Conservation (phyloP, 179 eudicot genomes). For the Carnegiea gigantea region DNA sequence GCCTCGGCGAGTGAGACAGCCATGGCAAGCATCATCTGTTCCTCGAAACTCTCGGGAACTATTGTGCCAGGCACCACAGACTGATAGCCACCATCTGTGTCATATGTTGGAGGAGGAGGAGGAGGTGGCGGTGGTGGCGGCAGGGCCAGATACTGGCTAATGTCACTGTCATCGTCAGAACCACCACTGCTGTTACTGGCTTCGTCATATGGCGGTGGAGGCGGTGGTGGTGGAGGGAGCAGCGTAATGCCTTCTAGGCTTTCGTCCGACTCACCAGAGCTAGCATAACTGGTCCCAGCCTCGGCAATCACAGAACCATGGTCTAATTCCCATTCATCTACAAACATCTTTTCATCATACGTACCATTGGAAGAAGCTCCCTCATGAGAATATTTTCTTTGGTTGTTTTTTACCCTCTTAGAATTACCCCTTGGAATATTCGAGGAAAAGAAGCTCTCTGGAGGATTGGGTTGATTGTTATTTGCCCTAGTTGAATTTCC, state of each 20-base stretch:
- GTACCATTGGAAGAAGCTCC: constrained; percentile 32
- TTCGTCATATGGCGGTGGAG: constrained; percentile 35
- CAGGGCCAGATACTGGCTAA: not conserved
- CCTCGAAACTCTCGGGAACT: constrained; percentile 90
- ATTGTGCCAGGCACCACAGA: constrained; percentile 35
- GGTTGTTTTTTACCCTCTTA: constrained; percentile 34
- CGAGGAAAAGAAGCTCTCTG: constrained; percentile 23
- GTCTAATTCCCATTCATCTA: constrained; percentile 52
- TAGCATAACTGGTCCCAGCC: constrained; percentile 49
- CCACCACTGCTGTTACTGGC: constrained; percentile 40
- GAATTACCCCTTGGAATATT: constrained; percentile 21
- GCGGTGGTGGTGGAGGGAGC: constrained; percentile 36
- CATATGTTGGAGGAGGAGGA: constrained; percentile 24
- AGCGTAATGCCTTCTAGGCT: constrained; percentile 17
- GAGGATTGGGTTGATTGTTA: constrained; percentile 17
- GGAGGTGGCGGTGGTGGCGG: constrained; percentile 18
- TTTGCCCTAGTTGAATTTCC: constrained; percentile 27
- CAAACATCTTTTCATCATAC: constrained; percentile 29
- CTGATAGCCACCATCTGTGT: constrained; percentile 36
- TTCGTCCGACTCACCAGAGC: constrained; percentile 35
- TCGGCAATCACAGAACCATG: constrained; percentile 47
- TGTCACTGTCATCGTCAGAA: constrained; percentile 36
- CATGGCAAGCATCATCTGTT: constrained; percentile 99
- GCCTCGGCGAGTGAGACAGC: constrained; percentile 93
- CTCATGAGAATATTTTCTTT: constrained; percentile 32